Percentiles rank a stretch among this genome's conserved stretches.
These are phyloP conservation scores for Leishmania major DNA, from an alignment of 208 protist genomes.

Conservation along the genomic window DNA sequence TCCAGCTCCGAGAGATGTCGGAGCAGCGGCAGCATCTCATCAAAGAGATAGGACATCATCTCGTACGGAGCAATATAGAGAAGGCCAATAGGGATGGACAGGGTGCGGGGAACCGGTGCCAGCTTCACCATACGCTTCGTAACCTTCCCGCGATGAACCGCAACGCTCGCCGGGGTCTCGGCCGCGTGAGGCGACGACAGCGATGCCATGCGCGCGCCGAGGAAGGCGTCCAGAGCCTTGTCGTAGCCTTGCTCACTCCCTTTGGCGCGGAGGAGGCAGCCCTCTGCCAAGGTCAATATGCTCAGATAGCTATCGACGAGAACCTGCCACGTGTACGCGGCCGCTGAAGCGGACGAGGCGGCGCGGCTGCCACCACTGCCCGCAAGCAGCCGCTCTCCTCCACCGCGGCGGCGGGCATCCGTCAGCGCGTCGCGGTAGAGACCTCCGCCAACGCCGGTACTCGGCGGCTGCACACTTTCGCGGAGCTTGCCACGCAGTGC, in stretches of 20 bases:
- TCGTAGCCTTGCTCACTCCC: conserved; percentile 72
- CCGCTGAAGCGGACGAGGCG: conserved; percentile 2
- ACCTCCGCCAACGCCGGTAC: not conserved
- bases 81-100: conserved; percentile 58
- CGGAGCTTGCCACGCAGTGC: conserved; percentile 32
- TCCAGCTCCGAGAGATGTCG: conserved; percentile 76
- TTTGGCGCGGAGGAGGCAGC: conserved; percentile 65
- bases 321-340: conserved; percentile 38
- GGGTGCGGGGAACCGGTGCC: conserved; percentile 46
- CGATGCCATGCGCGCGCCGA: conserved; percentile 46
- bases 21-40: conserved; percentile 80
- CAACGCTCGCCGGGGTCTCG: not conserved
- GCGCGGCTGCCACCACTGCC: conserved; percentile 2
- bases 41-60: conserved; percentile 81
- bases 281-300: conserved; percentile 65
- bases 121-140: conserved; percentile 84
- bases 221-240: conserved; percentile 74
- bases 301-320: conserved; percentile 72
- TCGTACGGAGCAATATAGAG: conserved; percentile 83
- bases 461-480: conserved; percentile 21
- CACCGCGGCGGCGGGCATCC: not conserved
- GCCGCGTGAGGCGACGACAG: not conserved
- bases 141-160: conserved; percentile 62
- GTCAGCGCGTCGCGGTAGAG: conserved; percentile 13
- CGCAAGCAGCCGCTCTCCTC: not conserved